Evolutionary conservation across 2,329 filamentous ascomycete species (phyloP).

Genomic region (Trichothecium sympodiale): DNA sequence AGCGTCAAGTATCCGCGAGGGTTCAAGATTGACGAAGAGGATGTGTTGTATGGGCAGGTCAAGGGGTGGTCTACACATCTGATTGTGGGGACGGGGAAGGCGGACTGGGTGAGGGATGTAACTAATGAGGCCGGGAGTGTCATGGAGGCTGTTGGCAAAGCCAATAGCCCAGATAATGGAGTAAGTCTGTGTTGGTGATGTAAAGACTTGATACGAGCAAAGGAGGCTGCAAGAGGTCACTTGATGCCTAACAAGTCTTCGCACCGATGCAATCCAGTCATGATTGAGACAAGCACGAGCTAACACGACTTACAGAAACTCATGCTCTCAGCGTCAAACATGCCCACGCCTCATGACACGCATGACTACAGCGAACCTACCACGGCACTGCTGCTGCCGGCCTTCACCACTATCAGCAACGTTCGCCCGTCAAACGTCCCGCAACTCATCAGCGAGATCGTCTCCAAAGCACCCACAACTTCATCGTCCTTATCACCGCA

Average conservation of each 20-base stretch:
- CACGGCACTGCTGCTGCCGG: slow-evolving; percentile 71
- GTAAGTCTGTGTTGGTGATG: slow-evolving; percentile 32
- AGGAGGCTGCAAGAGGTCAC: too few relatives aligned
- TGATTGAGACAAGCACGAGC: neutral
- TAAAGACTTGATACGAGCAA: neutral
- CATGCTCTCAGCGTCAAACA: slow-evolving; percentile 88
- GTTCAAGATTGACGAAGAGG: slow-evolving; percentile 65
- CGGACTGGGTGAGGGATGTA: slow-evolving; percentile 87
- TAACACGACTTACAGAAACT: slow-evolving; percentile 44
- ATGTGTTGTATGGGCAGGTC: slow-evolving; percentile 74
- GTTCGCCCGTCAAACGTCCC: slow-evolving; percentile 67
- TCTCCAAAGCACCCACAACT: slow-evolving; percentile 65
- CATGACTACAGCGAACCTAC: slow-evolving; percentile 59
- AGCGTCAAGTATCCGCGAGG: slow-evolving; percentile 61
- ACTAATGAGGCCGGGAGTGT: slow-evolving; percentile 77
- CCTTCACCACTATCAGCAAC: slow-evolving; percentile 73
- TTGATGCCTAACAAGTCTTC: too few relatives aligned
- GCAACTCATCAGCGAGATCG: slow-evolving; percentile 56
- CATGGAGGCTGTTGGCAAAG: slow-evolving; percentile 61
- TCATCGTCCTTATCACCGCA: slow-evolving; percentile 44
- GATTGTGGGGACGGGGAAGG: slow-evolving; percentile 88
- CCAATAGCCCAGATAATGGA: slow-evolving; percentile 52
- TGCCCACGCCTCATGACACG: slow-evolving; percentile 62
- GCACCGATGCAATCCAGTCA: neutral
- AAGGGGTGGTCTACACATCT: slow-evolving; percentile 84